Evolutionary conservation across 1,139 yeast species (phyloP).

Genomic region (Saccharomyces hybrid): DNA sequence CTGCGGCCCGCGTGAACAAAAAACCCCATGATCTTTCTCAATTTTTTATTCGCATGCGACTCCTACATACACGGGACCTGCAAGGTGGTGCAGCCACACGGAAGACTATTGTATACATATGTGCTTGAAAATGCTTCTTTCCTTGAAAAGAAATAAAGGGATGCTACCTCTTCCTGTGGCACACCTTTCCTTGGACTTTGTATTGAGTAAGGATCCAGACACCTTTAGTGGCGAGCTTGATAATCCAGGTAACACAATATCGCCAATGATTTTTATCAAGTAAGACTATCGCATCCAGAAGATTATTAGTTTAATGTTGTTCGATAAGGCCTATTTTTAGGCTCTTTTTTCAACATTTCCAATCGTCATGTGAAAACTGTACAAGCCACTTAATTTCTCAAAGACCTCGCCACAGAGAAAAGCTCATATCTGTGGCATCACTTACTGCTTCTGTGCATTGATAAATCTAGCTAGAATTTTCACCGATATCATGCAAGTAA

Average conservation of each 20-base stretch:
- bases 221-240: background rate
- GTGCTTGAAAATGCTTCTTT: no score
- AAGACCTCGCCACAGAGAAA: background rate
- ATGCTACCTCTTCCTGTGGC: no score
- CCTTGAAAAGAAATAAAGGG: no score
- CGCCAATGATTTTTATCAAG: background rate
- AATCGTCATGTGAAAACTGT: background rate
- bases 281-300: background rate
- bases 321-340: no score
- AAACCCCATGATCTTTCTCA: background rate
- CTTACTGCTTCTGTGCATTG: background rate
- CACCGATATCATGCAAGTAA: no score
- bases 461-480: no score
- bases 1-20: background rate
- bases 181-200: background rate
- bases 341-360: background rate
- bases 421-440: background rate
- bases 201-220: background rate
- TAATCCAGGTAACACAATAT: background rate
- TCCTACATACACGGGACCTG: background rate
- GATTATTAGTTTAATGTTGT: no score
- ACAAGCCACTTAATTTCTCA: background rate
- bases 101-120: background rate
- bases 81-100: background rate
- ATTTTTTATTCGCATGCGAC: background rate